Evolutionary conservation across 768 basidiomycete genomes (phyloP), one percentile per base, ranked within the genome.

Genomic region (Termitomyces sp.): DNA sequence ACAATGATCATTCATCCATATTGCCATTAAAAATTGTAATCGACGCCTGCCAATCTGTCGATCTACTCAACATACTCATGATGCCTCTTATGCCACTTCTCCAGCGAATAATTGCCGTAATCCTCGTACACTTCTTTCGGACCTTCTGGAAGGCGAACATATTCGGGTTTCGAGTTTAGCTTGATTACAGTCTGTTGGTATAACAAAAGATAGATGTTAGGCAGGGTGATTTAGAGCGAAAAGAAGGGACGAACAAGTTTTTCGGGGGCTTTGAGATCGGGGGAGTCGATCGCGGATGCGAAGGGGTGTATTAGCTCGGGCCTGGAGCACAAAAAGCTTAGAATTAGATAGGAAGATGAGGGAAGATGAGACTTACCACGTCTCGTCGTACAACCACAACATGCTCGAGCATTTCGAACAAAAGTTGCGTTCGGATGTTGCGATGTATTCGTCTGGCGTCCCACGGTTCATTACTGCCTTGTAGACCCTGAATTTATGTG

Each of bases 301-400:
- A 87, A 88, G 3, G 87, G 87, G 55, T 88, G 87, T 34, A 88
- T 72, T 0, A 82, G 64, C 27, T 87, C 82, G 0, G 86, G 85
- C 86, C 86, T 87, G 46, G 6, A 50, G 43, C 26, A 20, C 22
- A 13, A 43, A 40, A 49, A 45, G 32, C 30, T 45, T 1, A 2
- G 24, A n/a, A 55, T 37, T 9, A 30, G 5, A 18, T 18, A 12
- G n/a, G 12, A 26, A 18, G 18, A 27, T 5, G 8, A 33, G 2
- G 4, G 14, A 42, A 32, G 36, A 6, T 13, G 14, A 24, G n/a
- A 59, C 76, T 37, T 48, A 87, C 86, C 84, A 86, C 1, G 61
- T 58, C 49, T 74, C 64, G 53, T 87, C 83, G 56, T 82, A 88
- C 27, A 84, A 63, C 87, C 87, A 88, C 9, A 88, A 70, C 87